These are phyloP conservation scores for Aspergillus tubingensis DNA, from an alignment of 2,329 filamentous ascomycete species.

Conservation along the genomic window DNA sequence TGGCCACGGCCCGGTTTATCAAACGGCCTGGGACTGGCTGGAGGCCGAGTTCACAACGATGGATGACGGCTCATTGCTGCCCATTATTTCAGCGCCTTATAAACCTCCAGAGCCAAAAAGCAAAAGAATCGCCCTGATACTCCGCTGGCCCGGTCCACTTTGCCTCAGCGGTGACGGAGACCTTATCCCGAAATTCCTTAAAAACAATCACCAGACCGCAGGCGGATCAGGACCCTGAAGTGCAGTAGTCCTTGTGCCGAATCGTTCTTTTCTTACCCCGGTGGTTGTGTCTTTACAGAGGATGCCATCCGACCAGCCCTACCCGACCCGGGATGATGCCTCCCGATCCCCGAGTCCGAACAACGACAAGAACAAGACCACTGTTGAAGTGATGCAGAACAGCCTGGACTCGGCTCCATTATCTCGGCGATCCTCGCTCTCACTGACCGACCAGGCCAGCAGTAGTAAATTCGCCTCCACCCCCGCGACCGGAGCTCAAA, in stretches of 20 bases:
- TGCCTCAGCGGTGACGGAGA: not conserved
- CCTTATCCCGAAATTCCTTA: not conserved
- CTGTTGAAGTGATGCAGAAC: not conserved
- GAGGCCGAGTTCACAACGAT: too few species aligned
- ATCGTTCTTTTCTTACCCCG: not conserved
- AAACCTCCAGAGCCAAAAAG: not conserved
- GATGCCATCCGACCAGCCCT: not conserved
- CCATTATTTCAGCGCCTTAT: not conserved
- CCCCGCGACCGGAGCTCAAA: conserved; percentile 31
- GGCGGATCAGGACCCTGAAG: not conserved
- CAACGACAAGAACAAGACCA: not conserved
- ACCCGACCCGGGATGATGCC: conserved; percentile 1
- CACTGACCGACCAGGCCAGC: not conserved
- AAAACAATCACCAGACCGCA: not conserved
- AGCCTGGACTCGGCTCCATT: not conserved
- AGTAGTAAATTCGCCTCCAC: conserved; percentile 13
- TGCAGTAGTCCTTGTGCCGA: not conserved
- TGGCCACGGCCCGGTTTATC: not conserved
- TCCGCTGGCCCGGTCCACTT: not conserved
- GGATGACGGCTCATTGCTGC: not conserved
- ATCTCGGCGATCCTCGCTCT: not conserved
- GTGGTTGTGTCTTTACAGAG: not conserved
- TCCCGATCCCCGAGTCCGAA: not conserved
- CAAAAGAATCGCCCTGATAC: not conserved
- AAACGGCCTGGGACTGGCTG: not conserved